These are phyloP conservation scores for Posidonia australis DNA, from an alignment of 106 monocot species.

Conservation along the genomic window DNA sequence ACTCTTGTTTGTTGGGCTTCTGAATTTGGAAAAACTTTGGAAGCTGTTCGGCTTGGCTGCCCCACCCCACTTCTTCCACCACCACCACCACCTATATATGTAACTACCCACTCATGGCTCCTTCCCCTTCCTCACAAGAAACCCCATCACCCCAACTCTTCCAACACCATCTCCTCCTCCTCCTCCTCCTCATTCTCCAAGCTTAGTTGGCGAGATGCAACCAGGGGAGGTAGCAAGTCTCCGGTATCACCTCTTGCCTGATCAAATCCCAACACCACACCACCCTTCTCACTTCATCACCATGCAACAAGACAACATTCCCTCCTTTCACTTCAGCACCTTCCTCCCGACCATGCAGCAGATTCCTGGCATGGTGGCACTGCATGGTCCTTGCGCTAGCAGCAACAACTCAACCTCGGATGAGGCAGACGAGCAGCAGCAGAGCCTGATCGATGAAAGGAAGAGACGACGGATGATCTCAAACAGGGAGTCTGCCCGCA, in stretches of 20 bases:
- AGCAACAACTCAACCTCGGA: slow-evolving; percentile 23
- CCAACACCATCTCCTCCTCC: background rate
- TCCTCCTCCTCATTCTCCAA: no score
- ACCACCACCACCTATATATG: slow-evolving; percentile 1
- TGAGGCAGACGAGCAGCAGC: slow-evolving; percentile 30
- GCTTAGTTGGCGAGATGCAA: slow-evolving; percentile 23
- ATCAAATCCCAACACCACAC: slow-evolving; percentile 6
- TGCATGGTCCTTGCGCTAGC: background rate
- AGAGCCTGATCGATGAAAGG: slow-evolving; percentile 36
- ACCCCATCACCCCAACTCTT: background rate
- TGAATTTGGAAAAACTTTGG: background rate
- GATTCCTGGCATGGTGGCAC: background rate
- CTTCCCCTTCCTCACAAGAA: background rate
- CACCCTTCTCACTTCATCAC: slow-evolving; percentile 10
- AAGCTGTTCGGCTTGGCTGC: no score
- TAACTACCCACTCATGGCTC: background rate
- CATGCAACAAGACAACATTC: slow-evolving; percentile 2
- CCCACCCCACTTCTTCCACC: background rate
- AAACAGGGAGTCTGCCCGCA: slow-evolving; percentile 75
- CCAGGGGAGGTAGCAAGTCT: slow-evolving; percentile 47
- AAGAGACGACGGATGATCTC: slow-evolving; percentile 71
- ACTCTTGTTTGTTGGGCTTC: background rate
- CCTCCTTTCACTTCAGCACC: slow-evolving; percentile 19
- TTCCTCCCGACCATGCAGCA: slow-evolving; percentile 8
- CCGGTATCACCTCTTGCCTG: slow-evolving; percentile 20